phyloP scores from a whole-genome alignment of 73 alveolate species.

The Halteria grandinella region DNA sequence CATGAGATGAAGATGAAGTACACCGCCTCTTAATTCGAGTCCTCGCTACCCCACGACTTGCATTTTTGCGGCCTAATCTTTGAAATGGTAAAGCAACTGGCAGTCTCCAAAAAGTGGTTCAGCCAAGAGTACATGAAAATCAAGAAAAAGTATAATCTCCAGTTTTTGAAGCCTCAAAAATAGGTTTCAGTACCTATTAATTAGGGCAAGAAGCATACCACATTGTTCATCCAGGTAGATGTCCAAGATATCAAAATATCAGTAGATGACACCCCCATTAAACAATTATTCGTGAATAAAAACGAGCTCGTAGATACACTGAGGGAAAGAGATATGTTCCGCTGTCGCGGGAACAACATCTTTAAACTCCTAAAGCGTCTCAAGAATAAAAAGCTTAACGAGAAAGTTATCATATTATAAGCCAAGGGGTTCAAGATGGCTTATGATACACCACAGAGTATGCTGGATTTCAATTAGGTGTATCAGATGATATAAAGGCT shows the following conservation, averaged over 20 bases:
- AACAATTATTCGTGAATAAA: conserved; percentile 15
- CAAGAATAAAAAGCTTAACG: conserved; percentile 12
- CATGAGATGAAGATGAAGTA: conserved; percentile 16
- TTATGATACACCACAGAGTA: conserved; percentile 12
- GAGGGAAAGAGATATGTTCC: conserved; percentile 10
- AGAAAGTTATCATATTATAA: conserved; percentile 5
- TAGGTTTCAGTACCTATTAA: neutral
- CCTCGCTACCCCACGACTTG: conserved; percentile 20
- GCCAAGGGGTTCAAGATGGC: conserved; percentile 18
- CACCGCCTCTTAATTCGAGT: neutral
- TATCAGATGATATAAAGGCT: conserved; percentile 1
- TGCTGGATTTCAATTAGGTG: conserved; percentile 16
- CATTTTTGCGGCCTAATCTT: conserved; percentile 44
- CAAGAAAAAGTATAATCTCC: neutral
- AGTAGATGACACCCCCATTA: conserved; percentile 28
- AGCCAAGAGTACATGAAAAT: neutral
- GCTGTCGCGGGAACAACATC: neutral
- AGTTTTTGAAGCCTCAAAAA: conserved; percentile 6
- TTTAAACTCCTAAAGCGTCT: conserved; percentile 8
- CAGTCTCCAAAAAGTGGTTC: conserved; percentile 23
- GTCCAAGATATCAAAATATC: conserved; percentile 14
- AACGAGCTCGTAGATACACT: conserved; percentile 28
- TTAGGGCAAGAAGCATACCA: conserved; percentile 5
- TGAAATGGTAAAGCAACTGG: conserved; percentile 22
- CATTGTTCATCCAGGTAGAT: neutral